Conservation (phyloP, 176 grass and related monocot species). For the Dactylis glomerata region DNA sequence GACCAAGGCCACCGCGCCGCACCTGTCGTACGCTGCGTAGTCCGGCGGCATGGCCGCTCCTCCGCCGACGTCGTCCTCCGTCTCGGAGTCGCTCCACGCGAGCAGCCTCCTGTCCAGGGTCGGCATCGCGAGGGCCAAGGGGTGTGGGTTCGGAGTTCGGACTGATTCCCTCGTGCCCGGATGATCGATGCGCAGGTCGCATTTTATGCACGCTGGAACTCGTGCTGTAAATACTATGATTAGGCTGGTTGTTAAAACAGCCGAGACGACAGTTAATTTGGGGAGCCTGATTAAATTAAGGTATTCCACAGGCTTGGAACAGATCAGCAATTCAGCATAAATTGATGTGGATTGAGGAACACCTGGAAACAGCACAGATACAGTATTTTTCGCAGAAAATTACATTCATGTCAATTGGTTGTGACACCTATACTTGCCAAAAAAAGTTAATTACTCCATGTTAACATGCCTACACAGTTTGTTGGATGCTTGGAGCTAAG, state of each 20-base stretch:
- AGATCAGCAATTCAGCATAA: too few species aligned
- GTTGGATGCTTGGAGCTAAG: too few species aligned
- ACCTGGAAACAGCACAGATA: background rate
- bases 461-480: too few species aligned
- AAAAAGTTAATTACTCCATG: too few species aligned
- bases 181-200: background rate
- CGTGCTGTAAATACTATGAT: background rate
- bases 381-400: background rate
- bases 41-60: background rate
- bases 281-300: background rate
- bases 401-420: background rate
- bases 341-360: background rate
- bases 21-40: background rate
- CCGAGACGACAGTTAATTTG: background rate
- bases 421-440: too few species aligned
- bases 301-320: background rate
- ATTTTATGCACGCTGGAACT: background rate
- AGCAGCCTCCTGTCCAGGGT: constrained; percentile 6
- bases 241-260: background rate
- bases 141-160: background rate
- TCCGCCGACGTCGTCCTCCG: background rate
- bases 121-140: background rate
- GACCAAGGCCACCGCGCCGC: background rate
- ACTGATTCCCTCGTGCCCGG: background rate
- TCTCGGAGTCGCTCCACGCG: constrained; percentile 1